A percentile compares a stretch with the other conserved stretches of the same genome.
Evolutionary conservation across 176 grass and related monocot genomes (phyloP).

Genomic region (Zoysia pacifica): DNA sequence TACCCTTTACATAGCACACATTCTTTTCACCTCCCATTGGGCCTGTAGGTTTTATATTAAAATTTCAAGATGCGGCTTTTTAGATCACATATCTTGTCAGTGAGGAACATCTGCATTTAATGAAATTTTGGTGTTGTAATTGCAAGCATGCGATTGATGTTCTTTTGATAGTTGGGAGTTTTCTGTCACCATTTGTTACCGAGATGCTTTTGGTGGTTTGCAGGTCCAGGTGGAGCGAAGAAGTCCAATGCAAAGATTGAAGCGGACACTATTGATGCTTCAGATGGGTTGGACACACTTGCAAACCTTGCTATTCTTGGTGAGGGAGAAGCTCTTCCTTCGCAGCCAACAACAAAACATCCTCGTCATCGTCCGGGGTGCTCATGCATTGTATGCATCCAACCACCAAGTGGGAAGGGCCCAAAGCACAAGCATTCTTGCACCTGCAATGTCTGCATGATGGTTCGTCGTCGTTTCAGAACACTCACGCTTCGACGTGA

Average conservation of each 20-base stretch:
- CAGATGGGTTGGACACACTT: conserved; percentile 83
- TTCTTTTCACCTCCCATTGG: not conserved
- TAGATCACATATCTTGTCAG: conserved; percentile 3
- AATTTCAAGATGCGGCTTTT: not conserved
- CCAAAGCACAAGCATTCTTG: conserved; percentile 95
- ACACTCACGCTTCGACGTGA: conserved; percentile 94
- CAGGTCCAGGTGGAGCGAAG: conserved; percentile 57
- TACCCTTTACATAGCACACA: not conserved
- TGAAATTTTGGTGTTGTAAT: not conserved
- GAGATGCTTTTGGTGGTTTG: conserved; percentile 25
- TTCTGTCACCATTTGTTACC: not conserved
- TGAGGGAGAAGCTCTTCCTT: conserved; percentile 72
- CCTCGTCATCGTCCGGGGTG: conserved; percentile 91
- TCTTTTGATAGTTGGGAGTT: not conserved
- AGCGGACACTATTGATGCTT: conserved; percentile 61
- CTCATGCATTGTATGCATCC: conserved; percentile 98
- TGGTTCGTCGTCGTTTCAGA: conserved; percentile 85
- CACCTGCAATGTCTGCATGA: conserved; percentile 95
- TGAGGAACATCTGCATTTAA: not conserved
- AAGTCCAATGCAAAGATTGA: conserved; percentile 65
- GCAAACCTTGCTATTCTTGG: conserved; percentile 96
- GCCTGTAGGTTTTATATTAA: not conserved
- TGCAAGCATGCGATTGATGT: not conserved
- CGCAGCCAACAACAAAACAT: conserved; percentile 84
- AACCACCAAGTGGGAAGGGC: conserved; percentile 98